Conservation (phyloP, 208 protist species). For the Crithidia bombi region DNA sequence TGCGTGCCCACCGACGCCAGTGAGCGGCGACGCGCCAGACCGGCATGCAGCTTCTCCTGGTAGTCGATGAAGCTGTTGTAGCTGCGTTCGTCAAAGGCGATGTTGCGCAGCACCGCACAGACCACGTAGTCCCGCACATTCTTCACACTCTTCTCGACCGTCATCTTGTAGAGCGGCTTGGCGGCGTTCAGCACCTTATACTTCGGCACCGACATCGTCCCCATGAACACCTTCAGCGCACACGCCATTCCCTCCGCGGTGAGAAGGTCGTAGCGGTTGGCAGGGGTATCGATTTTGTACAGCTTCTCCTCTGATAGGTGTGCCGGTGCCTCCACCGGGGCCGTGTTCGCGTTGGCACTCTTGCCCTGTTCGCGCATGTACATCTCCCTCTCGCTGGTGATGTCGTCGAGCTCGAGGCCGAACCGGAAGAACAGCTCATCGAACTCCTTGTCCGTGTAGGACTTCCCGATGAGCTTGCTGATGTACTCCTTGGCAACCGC, state of each 20-base stretch:
- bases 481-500: conserved; percentile 79
- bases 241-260: conserved; percentile 94
- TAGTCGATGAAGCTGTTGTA: conserved; percentile 99
- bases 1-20: conserved; percentile 99
- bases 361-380: conserved; percentile 87
- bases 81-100: conserved; percentile 93
- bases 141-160: conserved; percentile 79
- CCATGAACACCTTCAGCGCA: conserved; percentile 92
- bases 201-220: conserved; percentile 58
- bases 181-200: conserved; percentile 67
- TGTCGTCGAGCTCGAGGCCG: conserved; percentile 98
- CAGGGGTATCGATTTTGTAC: conserved; percentile 98
- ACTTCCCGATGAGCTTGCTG: conserved; percentile 74
- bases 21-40: conserved; percentile 96
- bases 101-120: conserved; percentile 96
- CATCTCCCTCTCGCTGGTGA: conserved; percentile 96
- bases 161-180: conserved; percentile 84
- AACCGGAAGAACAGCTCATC: conserved; percentile 98
- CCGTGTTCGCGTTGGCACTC: conserved; percentile 21
- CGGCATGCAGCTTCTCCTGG: conserved; percentile 99
- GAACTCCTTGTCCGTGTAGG: conserved; percentile 95
- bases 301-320: conserved; percentile 90
- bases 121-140: conserved; percentile 97
- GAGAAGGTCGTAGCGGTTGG: conserved; percentile 99
- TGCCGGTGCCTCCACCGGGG: conserved; percentile 28